Evolutionary conservation across 768 basidiomycete genomes (phyloP).

Genomic region (Agrocybe praecox): DNA sequence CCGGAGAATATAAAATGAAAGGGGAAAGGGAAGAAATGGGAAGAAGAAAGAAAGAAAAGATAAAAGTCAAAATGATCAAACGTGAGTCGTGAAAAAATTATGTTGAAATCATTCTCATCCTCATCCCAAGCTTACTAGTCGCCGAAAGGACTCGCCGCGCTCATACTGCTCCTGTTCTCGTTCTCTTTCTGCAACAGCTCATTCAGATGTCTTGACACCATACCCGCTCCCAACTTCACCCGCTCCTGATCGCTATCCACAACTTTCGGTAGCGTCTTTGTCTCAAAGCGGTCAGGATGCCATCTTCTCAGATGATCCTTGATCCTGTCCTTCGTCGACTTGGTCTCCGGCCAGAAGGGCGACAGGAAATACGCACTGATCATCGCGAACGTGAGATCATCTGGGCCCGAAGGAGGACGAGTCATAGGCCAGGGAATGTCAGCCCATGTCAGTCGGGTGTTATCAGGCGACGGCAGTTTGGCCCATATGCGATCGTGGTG

Average conservation of each 20-base stretch:
- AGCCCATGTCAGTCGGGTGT: conserved; percentile 56
- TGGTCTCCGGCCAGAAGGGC: conserved; percentile 56
- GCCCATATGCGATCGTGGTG: conserved; percentile 67
- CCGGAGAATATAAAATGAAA: too few species aligned
- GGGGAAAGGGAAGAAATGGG: too few species aligned
- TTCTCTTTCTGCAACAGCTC: conserved; percentile 63
- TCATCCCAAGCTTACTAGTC: conserved; percentile 4
- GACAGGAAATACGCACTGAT: conserved; percentile 68
- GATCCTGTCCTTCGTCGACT: conserved; percentile 66
- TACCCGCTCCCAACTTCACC: conserved; percentile 74
- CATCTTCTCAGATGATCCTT: conserved; percentile 76
- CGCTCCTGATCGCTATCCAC: conserved; percentile 61
- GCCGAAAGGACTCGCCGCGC: conserved; percentile 19
- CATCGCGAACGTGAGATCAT: conserved; percentile 58
- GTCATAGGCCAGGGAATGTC: conserved; percentile 79
- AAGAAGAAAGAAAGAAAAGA: too few species aligned
- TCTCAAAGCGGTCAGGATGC: conserved; percentile 86
- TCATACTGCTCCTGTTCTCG: conserved; percentile 21
- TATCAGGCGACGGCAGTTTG: conserved; percentile 34
- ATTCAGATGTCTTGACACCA: conserved; percentile 71
- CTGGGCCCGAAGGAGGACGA: conserved; percentile 54
- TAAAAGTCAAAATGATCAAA: too few species aligned
- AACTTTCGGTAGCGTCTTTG: conserved; percentile 66
- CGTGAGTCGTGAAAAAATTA: too few species aligned
- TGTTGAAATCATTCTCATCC: too few species aligned